phyloP scores from a whole-genome alignment of 1,284 basidiomycete genomes.

The Schizophyllum amplum region DNA sequence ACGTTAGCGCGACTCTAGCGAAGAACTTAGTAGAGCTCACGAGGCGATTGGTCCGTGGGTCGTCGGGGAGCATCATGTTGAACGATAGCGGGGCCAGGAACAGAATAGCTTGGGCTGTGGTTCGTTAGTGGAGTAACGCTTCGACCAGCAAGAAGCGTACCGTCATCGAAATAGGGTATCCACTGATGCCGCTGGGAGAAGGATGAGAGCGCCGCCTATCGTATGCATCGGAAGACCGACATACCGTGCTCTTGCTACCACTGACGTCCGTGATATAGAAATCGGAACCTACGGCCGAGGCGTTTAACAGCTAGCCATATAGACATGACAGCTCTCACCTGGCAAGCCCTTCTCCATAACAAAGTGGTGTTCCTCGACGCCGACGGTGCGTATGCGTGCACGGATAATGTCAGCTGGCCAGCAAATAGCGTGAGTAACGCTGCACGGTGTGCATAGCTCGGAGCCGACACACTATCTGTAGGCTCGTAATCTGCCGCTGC shows the following conservation, averaged over 20 bases:
- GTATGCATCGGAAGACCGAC: conserved; percentile 7
- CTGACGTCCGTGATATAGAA: conserved; percentile 67
- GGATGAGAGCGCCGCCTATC: neutral
- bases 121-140: neutral
- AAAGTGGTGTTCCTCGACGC: conserved; percentile 62
- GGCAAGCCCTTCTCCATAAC: conserved; percentile 30
- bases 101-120: conserved; percentile 37
- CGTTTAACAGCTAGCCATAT: conserved; percentile 12
- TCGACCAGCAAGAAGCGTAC: neutral
- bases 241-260: conserved; percentile 46
- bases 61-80: conserved; percentile 36
- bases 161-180: conserved; percentile 13
- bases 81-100: conserved; percentile 40
- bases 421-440: conserved; percentile 1
- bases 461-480: conserved; percentile 36
- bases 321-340: conserved; percentile 21
- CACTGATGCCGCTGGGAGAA: conserved; percentile 10
- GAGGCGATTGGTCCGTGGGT: conserved; percentile 32
- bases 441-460: neutral
- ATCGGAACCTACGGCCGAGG: conserved; percentile 33
- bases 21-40: conserved; percentile 18
- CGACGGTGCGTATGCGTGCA: conserved; percentile 57
- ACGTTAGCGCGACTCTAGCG: conserved; percentile 1
- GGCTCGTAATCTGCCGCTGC: conserved; percentile 44
- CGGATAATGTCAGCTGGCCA: conserved; percentile 50